phyloP scores from a whole-genome alignment of 441 rosid species.

The Daphne laureola region DNA sequence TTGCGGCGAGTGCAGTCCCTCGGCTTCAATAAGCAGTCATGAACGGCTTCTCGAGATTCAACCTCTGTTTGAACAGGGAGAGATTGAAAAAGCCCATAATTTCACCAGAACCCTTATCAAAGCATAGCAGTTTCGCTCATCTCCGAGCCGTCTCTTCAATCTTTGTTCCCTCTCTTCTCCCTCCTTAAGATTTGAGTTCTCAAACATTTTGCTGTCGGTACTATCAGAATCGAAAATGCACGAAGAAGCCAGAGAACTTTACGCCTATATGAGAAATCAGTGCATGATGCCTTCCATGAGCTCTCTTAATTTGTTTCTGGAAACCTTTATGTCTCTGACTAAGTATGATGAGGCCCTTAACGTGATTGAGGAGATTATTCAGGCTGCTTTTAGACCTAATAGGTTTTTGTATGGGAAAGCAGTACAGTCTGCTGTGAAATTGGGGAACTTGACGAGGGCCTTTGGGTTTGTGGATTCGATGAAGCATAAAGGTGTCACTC shows the following conservation, averaged over 20 bases:
- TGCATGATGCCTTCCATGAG: slow-evolving; percentile 39
- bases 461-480: slow-evolving; percentile 40
- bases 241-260: slow-evolving; percentile 37
- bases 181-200: slow-evolving; percentile 30
- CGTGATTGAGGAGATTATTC: slow-evolving; percentile 39
- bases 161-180: slow-evolving; percentile 40
- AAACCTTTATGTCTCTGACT: slow-evolving; percentile 30
- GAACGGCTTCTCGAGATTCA: slow-evolving; percentile 38
- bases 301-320: slow-evolving; percentile 35
- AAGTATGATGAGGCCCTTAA: slow-evolving; percentile 33
- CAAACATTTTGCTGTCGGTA: slow-evolving; percentile 33
- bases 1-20: too few relatives aligned
- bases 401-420: slow-evolving; percentile 53
- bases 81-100: slow-evolving; percentile 33
- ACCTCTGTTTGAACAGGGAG: slow-evolving; percentile 43
- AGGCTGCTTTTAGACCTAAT: slow-evolving; percentile 41
- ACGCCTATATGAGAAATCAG: slow-evolving; percentile 28
- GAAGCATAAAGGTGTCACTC: slow-evolving; percentile 37
- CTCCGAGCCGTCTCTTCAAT: slow-evolving; percentile 47
- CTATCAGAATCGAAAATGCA: slow-evolving; percentile 38
- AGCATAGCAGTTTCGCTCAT: slow-evolving; percentile 32
- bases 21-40: slow-evolving; percentile 6
- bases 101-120: slow-evolving; percentile 32
- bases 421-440: slow-evolving; percentile 55
- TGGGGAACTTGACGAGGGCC: slow-evolving; percentile 47